These are phyloP conservation scores for Medicago lupulina DNA, from an alignment of 306 rosid species.

Conservation along the genomic window DNA sequence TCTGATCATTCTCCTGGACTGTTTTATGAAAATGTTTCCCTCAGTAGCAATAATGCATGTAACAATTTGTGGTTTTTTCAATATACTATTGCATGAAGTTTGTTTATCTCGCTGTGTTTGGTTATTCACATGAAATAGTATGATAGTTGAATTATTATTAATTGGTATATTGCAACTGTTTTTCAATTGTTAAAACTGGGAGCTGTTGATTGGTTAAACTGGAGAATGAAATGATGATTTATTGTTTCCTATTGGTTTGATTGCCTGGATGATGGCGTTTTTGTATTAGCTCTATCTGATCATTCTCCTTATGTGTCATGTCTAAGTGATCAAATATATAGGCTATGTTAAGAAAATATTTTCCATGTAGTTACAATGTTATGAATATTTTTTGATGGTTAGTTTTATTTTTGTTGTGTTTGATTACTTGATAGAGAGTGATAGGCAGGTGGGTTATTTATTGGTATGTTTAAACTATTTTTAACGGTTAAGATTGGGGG, in stretches of 20 bases:
- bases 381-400: not conserved
- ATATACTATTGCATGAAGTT: not conserved
- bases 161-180: not conserved
- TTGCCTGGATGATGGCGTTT: conserved; percentile 8
- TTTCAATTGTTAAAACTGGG: not conserved
- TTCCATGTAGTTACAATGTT: not conserved
- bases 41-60: not conserved
- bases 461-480: not conserved
- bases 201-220: not conserved
- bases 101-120: not conserved
- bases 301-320: not conserved
- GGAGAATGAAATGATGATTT: conserved; percentile 38
- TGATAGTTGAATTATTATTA: not conserved
- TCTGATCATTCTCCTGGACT: not conserved
- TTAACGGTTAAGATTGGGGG: not conserved
- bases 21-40: not conserved
- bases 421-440: not conserved
- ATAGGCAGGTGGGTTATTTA: not conserved
- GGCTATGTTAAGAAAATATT: not conserved
- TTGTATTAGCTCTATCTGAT: conserved; percentile 5
- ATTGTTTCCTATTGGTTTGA: conserved; percentile 29
- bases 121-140: not conserved
- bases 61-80: not conserved
- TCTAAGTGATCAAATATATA: no score
- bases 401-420: not conserved